Evolutionary conservation across 2,329 filamentous ascomycete genomes (phyloP).

Genomic region (Ascochyta koolunga): DNA sequence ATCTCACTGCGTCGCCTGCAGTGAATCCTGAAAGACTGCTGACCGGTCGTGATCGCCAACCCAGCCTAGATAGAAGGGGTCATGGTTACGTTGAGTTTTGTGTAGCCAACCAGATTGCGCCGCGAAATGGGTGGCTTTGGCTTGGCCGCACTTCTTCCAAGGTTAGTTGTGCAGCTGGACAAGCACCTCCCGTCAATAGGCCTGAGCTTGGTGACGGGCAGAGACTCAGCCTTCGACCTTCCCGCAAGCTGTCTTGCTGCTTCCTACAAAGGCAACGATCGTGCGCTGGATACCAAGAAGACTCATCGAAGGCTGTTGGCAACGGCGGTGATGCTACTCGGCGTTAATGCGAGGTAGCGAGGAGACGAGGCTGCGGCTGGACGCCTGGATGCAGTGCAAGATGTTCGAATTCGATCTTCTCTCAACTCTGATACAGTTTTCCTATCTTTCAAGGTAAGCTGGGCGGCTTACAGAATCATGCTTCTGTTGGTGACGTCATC

Average conservation of each 20-base stretch:
- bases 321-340: background rate
- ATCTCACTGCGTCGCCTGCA: conserved; percentile 5
- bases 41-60: conserved; percentile 17
- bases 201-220: conserved; percentile 1
- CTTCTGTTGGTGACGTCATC: background rate
- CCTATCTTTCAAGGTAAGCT: background rate
- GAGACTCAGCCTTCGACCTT: conserved; percentile 1
- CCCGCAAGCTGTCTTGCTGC: background rate
- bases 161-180: conserved; percentile 3
- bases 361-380: conserved; percentile 12
- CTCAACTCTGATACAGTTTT: background rate
- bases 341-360: background rate
- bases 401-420: background rate
- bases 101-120: conserved; percentile 17
- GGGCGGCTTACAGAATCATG: background rate
- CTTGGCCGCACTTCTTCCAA: conserved; percentile 23
- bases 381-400: conserved; percentile 4
- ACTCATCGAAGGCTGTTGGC: background rate
- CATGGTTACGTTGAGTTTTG: conserved; percentile 14
- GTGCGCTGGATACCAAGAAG: background rate
- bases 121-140: conserved; percentile 20
- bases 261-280: background rate
- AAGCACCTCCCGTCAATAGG: conserved; percentile 8
- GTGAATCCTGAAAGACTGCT: conserved; percentile 17
- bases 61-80: conserved; percentile 23